Evolutionary conservation across 1,284 basidiomycete species (phyloP).

Genomic region (Xerocomus nothofagi): DNA sequence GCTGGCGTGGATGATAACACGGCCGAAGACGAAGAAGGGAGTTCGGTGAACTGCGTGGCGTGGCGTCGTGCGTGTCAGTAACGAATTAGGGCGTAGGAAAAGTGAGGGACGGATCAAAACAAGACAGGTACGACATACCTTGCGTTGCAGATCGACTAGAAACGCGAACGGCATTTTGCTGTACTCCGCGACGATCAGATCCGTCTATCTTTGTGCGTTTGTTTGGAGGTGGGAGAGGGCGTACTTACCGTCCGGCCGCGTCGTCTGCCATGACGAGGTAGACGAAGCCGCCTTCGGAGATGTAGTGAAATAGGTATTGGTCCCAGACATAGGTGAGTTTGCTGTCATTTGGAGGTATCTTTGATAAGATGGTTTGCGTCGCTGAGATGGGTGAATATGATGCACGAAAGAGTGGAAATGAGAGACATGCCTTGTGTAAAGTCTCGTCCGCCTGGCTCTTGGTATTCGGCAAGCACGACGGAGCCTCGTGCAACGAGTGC

Average conservation of each 20-base stretch:
- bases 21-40: conserved; percentile 50
- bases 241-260: conserved; percentile 73
- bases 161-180: conserved; percentile 95
- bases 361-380: conserved; percentile 88
- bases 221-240: too few species aligned
- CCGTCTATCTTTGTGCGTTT: not conserved
- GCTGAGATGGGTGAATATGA: conserved; percentile 45
- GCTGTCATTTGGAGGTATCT: conserved; percentile 92
- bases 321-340: conserved; percentile 97
- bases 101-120: not conserved
- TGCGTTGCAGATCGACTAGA: conserved; percentile 81
- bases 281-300: conserved; percentile 82
- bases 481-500: conserved; percentile 83
- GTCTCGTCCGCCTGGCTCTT: conserved; percentile 67
- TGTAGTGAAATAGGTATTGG: conserved; percentile 94
- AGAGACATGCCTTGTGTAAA: conserved; percentile 73
- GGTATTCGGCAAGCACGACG: conserved; percentile 82
- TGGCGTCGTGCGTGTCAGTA: not conserved
- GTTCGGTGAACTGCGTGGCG: conserved; percentile 57
- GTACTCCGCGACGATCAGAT: not conserved
- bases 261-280: conserved; percentile 96
- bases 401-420: conserved; percentile 3
- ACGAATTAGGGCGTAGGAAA: not conserved
- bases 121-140: conserved; percentile 39
- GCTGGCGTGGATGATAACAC: conserved; percentile 42